Evolutionary conservation across 768 basidiomycete genomes (phyloP).

Genomic region (Lactarius evosmus): DNA sequence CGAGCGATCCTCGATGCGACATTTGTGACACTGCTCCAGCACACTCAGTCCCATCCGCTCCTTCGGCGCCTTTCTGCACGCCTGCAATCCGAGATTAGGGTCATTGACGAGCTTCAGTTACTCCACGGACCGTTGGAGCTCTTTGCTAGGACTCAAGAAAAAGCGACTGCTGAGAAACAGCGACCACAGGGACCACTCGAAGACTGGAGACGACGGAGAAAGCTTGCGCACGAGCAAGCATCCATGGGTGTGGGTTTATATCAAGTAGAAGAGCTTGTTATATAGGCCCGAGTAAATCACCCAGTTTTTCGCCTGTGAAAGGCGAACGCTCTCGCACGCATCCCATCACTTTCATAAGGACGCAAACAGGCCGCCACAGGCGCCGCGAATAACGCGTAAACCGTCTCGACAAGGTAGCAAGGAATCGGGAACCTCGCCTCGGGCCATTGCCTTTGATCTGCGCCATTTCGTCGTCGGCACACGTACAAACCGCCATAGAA

Average conservation of each 20-base stretch:
- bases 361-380: not conserved
- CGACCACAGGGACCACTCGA: slow-evolving; percentile 24
- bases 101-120: slow-evolving; percentile 48
- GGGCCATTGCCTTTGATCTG: not conserved
- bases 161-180: slow-evolving; percentile 43
- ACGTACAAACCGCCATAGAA: not conserved
- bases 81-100: slow-evolving; percentile 53
- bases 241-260: slow-evolving; percentile 60
- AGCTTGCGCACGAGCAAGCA: slow-evolving; percentile 50
- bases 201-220: slow-evolving; percentile 42
- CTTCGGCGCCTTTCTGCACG: slow-evolving; percentile 49
- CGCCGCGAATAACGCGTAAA: not conserved
- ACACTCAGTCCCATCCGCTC: slow-evolving; percentile 54
- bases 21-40: slow-evolving; percentile 63
- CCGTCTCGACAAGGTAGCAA: not conserved
- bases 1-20: slow-evolving; percentile 69
- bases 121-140: slow-evolving; percentile 62
- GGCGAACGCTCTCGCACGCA: slow-evolving; percentile 27
- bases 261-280: slow-evolving; percentile 65
- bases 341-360: not conserved
- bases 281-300: slow-evolving; percentile 36
- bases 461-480: not conserved
- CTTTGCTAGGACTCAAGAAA: slow-evolving; percentile 55
- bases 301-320: slow-evolving; percentile 20
- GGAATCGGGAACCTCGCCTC: not conserved